phyloP scores from a whole-genome alignment of 768 basidiomycete species.

The Krasilnikovozyma curviuscula region DNA sequence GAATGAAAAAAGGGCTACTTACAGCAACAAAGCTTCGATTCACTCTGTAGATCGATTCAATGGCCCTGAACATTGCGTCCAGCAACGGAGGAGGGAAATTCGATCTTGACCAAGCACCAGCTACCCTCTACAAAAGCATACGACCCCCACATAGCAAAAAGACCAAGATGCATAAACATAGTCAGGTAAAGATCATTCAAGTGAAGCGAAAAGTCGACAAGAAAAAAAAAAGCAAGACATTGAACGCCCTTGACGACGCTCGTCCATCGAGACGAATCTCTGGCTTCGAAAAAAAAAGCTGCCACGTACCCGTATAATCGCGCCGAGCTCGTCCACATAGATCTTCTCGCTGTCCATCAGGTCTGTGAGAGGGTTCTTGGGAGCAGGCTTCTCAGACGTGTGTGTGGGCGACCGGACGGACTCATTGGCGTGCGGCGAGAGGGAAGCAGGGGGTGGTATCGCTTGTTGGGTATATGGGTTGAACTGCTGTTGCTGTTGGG shows the following conservation, averaged over 20 bases:
- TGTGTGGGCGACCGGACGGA: too few species aligned
- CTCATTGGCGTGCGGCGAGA: too few species aligned
- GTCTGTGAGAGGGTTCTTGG: slow-evolving; percentile 66
- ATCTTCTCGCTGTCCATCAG: slow-evolving; percentile 81
- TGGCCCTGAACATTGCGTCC: slow-evolving; percentile 81
- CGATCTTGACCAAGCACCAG: slow-evolving; percentile 87
- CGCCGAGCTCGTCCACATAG: slow-evolving; percentile 77
- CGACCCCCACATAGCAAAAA: too few species aligned
- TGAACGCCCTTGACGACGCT: background rate
- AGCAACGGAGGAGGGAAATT: slow-evolving; percentile 85
- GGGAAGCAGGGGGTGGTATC: too few species aligned
- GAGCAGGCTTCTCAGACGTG: too few species aligned
- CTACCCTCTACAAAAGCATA: slow-evolving; percentile 55
- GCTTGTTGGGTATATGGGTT: too few species aligned
- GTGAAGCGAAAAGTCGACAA: background rate
- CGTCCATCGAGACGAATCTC: background rate
- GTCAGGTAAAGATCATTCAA: too few species aligned
- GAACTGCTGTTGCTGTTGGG: too few species aligned
- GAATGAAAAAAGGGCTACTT: slow-evolving; percentile 17
- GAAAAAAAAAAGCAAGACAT: background rate
- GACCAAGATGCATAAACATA: too few species aligned
- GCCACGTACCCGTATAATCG: slow-evolving; percentile 63
- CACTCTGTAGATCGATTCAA: slow-evolving; percentile 81
- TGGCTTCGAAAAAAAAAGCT: background rate
- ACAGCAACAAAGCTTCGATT: slow-evolving; percentile 65